Percentiles rank a stretch among this genome's conserved stretches.
Conservation (phyloP, 2,329 filamentous ascomycete genomes). For the Botrytis porri region DNA sequence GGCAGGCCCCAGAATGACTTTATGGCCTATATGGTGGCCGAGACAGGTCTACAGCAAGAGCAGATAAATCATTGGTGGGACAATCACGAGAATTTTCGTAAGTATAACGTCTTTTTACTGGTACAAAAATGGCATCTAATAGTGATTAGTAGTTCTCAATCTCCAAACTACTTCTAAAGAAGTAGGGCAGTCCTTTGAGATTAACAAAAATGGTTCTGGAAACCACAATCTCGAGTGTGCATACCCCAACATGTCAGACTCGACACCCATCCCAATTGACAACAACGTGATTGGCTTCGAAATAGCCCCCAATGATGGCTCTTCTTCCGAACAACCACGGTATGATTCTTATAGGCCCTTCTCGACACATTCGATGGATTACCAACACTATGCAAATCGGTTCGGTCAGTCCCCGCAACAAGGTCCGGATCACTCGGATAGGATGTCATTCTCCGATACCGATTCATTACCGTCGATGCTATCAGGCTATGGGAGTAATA, state of each 20-base stretch:
- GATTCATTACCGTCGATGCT: conserved; percentile 15
- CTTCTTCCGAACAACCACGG: not conserved
- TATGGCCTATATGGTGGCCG: conserved; percentile 21
- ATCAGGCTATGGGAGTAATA: conserved; percentile 11
- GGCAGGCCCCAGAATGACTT: conserved; percentile 20
- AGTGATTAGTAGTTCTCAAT: not conserved
- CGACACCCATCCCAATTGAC: not conserved
- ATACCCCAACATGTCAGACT: not conserved
- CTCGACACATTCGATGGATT: not conserved
- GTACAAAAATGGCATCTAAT: not conserved
- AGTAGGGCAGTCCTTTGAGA: not conserved
- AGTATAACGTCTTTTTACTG: not conserved
- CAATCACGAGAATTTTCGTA: conserved; percentile 14
- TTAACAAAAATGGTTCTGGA: not conserved
- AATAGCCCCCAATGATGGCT: too few species aligned
- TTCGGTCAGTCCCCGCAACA: not conserved
- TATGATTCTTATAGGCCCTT: not conserved
- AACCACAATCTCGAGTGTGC: not conserved
- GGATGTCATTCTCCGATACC: conserved; percentile 18
- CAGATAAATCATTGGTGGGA: conserved; percentile 27
- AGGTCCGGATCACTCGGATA: not conserved
- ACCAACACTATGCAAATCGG: not conserved
- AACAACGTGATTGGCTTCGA: too few species aligned
- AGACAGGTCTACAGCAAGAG: conserved; percentile 25
- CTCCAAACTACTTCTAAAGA: not conserved